phyloP scores from a whole-genome alignment of 306 rosid genomes.

The Parietaria judaica region DNA sequence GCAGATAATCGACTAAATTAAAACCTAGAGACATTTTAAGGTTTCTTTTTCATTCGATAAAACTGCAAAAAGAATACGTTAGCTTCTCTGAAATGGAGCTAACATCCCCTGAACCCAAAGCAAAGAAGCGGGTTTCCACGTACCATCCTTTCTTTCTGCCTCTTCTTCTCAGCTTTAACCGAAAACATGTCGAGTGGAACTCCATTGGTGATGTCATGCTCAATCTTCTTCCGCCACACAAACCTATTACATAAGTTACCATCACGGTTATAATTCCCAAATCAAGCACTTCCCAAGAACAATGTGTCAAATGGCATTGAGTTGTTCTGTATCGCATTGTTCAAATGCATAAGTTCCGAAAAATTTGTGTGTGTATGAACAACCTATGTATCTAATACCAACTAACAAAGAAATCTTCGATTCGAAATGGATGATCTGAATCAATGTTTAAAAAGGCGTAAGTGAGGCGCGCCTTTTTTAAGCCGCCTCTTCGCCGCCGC shows the following conservation, averaged over 20 bases:
- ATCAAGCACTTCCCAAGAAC: not conserved
- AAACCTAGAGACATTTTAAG: no score
- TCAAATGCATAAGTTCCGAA: no score
- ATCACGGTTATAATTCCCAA: not conserved
- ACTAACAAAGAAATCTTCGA: no score
- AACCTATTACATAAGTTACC: conserved; percentile 39
- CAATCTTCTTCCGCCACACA: conserved; percentile 98
- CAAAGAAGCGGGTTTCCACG: conserved; percentile 12
- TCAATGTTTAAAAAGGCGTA: no score
- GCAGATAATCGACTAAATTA: no score
- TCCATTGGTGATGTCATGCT: conserved; percentile 77
- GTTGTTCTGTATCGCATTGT: no score
- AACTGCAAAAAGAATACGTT: not conserved
- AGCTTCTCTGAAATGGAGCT: not conserved
- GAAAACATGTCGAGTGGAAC: conserved; percentile 56
- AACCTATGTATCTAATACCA: no score
- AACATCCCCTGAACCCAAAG: not conserved
- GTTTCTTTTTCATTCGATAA: not conserved
- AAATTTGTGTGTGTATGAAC: no score
- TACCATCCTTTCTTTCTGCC: conserved; percentile 87
- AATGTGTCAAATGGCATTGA: no score
- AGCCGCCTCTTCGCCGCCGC: no score
- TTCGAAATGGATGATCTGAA: no score
- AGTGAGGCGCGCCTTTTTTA: no score
- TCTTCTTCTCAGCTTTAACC: conserved; percentile 64